Evolutionary conservation across 352 stramenopile genomes (phyloP).

Genomic region (Elongisporangium prolatum): DNA sequence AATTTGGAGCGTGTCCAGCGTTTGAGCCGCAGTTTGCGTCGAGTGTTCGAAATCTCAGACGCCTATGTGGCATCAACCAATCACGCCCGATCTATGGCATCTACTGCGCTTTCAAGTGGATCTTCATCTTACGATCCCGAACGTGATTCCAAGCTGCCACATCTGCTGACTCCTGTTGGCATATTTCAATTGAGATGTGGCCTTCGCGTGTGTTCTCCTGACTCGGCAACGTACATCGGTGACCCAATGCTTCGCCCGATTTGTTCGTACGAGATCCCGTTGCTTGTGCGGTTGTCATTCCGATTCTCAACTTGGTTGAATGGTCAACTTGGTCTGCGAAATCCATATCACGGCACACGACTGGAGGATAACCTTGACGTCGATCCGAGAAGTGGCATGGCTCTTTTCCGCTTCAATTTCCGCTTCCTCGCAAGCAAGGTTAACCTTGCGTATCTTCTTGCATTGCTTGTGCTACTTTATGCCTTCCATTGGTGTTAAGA

Average conservation of each 20-base stretch:
- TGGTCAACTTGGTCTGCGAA: conserved; percentile 51
- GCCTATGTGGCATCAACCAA: conserved; percentile 78
- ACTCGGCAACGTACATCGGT: conserved; percentile 60
- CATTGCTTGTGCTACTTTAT: conserved; percentile 60
- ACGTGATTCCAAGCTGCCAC: conserved; percentile 42
- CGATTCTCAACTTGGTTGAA: conserved; percentile 81
- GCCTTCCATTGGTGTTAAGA: conserved; percentile 6
- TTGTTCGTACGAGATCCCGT: conserved; percentile 72
- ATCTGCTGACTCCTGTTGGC: conserved; percentile 58
- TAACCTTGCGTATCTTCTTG: conserved; percentile 68
- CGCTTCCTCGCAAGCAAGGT: conserved; percentile 83
- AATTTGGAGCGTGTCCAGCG: conserved; percentile 57
- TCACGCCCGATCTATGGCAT: conserved; percentile 39
- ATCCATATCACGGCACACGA: conserved; percentile 60
- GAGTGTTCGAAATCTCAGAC: conserved; percentile 84
- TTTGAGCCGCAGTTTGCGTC: conserved; percentile 61
- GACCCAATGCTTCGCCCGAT: conserved; percentile 85
- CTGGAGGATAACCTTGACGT: conserved; percentile 76
- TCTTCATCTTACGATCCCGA: conserved; percentile 53
- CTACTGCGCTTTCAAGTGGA: background rate
- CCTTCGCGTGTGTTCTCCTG: conserved; percentile 68
- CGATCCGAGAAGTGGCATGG: conserved; percentile 26
- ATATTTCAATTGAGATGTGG: conserved; percentile 62
- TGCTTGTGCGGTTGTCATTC: conserved; percentile 75
- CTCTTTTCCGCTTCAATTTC: conserved; percentile 77